Evolutionary conservation across 164 flowering plant genomes (phyloP).

Genomic region (Saururus chinensis): DNA sequence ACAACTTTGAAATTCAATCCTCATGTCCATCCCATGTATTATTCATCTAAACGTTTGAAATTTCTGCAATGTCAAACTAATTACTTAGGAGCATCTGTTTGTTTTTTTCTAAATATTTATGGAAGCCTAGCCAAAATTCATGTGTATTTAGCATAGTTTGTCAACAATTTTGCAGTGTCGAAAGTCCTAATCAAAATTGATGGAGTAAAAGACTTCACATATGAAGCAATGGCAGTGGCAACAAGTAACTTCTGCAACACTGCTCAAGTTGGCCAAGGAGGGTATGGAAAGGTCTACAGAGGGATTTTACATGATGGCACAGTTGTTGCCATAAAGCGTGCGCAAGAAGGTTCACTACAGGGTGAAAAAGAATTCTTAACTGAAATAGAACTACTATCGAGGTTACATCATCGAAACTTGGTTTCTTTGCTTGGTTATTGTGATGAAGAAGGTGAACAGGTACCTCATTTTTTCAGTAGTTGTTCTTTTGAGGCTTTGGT

Average conservation of each 20-base stretch:
- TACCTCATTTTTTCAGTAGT: conserved; percentile 5
- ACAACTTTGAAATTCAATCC: too few species aligned
- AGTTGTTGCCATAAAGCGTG: conserved; percentile 69
- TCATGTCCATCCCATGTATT: too few species aligned
- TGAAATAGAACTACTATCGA: conserved; percentile 58
- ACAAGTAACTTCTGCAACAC: conserved; percentile 39
- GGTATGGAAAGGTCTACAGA: conserved; percentile 66
- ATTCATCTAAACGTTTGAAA: too few species aligned
- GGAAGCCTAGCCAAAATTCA: background rate
- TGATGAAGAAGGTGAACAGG: conserved; percentile 71
- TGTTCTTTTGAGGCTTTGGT: background rate
- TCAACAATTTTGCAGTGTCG: conserved; percentile 29
- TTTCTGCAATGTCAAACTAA: too few species aligned
- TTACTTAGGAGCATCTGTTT: too few species aligned
- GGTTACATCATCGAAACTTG: conserved; percentile 67
- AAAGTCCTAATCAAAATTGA: conserved; percentile 41
- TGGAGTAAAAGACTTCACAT: conserved; percentile 53
- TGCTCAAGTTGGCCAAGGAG: conserved; percentile 60
- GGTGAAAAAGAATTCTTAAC: conserved; percentile 62
- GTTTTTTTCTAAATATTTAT: background rate
- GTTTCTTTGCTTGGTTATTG: conserved; percentile 65
- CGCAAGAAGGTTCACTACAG: conserved; percentile 58
- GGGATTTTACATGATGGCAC: conserved; percentile 38
- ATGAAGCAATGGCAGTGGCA: conserved; percentile 40
- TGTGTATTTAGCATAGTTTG: background rate